Evolutionary conservation across 495 filamentous ascomycete genomes (phyloP).

Genomic region (Daldinia caldariorum): DNA sequence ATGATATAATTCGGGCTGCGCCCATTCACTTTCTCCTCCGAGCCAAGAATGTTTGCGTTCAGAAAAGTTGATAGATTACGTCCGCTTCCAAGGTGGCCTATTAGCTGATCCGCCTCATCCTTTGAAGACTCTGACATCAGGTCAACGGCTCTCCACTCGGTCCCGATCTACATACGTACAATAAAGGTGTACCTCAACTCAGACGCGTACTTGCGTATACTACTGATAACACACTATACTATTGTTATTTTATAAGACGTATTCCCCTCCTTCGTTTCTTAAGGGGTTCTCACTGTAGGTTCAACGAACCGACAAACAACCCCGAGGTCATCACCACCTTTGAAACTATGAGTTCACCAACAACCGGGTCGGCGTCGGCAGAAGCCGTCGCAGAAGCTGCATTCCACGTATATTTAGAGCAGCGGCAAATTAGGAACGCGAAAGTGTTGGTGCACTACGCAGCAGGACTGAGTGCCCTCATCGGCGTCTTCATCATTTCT

Average conservation of each 20-base stretch:
- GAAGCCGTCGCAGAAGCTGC: conserved; percentile 1
- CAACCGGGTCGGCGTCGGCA: conserved; percentile 6
- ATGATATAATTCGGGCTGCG: conserved; percentile 30
- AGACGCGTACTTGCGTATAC: conserved; percentile 25
- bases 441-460: conserved; percentile 55
- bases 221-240: conserved; percentile 14
- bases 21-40: conserved; percentile 7
- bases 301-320: neutral
- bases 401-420: conserved; percentile 39
- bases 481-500: conserved; percentile 60
- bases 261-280: neutral
- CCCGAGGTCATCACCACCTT: conserved; percentile 11
- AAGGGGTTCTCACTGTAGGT: neutral
- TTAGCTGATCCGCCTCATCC: conserved; percentile 32
- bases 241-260: conserved; percentile 20
- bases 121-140: conserved; percentile 26
- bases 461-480: conserved; percentile 57
- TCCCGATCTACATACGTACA: conserved; percentile 30
- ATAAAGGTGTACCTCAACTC: conserved; percentile 28
- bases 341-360: conserved; percentile 18
- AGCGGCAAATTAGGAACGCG: conserved; percentile 49
- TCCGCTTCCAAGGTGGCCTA: conserved; percentile 23
- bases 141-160: conserved; percentile 25
- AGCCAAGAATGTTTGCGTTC: conserved; percentile 20
- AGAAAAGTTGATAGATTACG: conserved; percentile 31